These are phyloP conservation scores for Stephanodiscus triporus DNA, from an alignment of 108 stramenopile species.

Conservation along the genomic window DNA sequence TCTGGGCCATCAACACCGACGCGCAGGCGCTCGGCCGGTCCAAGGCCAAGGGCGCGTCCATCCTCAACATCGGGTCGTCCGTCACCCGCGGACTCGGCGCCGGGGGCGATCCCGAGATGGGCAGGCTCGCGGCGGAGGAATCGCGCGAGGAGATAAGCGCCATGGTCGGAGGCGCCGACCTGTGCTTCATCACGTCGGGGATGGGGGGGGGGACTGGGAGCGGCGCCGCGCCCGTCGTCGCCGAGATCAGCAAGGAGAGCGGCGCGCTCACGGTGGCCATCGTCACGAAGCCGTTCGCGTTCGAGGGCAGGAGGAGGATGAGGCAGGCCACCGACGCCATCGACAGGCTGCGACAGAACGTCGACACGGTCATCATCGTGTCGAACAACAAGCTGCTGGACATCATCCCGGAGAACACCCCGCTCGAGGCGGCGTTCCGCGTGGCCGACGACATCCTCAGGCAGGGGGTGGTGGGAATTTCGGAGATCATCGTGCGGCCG, in stretches of 20 bases:
- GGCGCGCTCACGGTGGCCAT: slow-evolving; percentile 85
- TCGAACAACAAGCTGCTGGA: slow-evolving; percentile 92
- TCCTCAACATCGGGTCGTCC: slow-evolving; percentile 81
- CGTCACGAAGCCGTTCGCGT: slow-evolving; percentile 91
- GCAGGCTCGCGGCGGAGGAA: slow-evolving; percentile 85
- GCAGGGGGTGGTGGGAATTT: slow-evolving; percentile 92
- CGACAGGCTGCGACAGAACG: slow-evolving; percentile 69
- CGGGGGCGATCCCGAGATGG: slow-evolving; percentile 88
- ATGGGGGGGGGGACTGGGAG: slow-evolving; percentile 93
- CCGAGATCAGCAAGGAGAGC: slow-evolving; percentile 79
- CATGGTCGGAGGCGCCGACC: slow-evolving; percentile 81
- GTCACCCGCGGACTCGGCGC: slow-evolving; percentile 92
- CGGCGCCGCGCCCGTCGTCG: slow-evolving; percentile 86
- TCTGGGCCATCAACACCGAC: slow-evolving; percentile 93
- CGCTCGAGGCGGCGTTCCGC: slow-evolving; percentile 85
- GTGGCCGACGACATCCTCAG: slow-evolving; percentile 93
- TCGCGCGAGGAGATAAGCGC: slow-evolving; percentile 67
- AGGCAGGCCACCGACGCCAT: slow-evolving; percentile 85
- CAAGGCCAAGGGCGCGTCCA: slow-evolving; percentile 61
- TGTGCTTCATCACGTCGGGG: slow-evolving; percentile 88
- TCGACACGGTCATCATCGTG: slow-evolving; percentile 94
- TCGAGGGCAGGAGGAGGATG: slow-evolving; percentile 90
- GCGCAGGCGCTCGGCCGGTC: slow-evolving; percentile 79
- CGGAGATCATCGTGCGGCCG: slow-evolving; percentile 91
- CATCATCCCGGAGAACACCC: slow-evolving; percentile 92